Conservation (phyloP, 2,329 filamentous ascomycete species). For the Fusarium staphyleae region DNA sequence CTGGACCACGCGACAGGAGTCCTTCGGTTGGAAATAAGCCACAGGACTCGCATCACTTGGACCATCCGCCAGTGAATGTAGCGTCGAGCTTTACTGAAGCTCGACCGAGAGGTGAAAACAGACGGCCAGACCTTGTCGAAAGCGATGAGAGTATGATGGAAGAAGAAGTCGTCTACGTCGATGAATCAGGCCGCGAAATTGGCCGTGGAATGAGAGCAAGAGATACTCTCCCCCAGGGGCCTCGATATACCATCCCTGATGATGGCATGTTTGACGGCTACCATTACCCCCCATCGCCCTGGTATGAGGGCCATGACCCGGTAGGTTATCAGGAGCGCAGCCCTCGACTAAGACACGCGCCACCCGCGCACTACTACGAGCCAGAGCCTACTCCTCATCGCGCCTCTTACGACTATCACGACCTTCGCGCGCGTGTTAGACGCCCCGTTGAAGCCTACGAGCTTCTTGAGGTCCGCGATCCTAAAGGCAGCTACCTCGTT, state of each 20-base stretch:
- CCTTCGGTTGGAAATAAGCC: conserved; percentile 29
- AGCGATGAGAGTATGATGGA: conserved; percentile 11
- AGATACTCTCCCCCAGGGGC: conserved; percentile 19
- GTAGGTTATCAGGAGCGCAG: conserved; percentile 18
- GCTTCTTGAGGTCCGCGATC: conserved; percentile 54
- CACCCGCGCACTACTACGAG: conserved; percentile 13
- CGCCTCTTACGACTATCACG: conserved; percentile 18
- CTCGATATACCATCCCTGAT: conserved; percentile 11
- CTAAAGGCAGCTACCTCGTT: conserved; percentile 56
- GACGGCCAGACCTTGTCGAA: conserved; percentile 2
- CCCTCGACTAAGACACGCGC: conserved; percentile 12
- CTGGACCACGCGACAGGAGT: conserved; percentile 23
- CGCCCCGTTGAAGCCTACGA: conserved; percentile 49
- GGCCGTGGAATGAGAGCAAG: conserved; percentile 31
- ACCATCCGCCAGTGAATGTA: neutral
- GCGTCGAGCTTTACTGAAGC: conserved; percentile 12
- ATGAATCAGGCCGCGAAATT: conserved; percentile 36
- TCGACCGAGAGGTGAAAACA: neutral
- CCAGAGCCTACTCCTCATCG: conserved; percentile 2
- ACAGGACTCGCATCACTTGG: neutral
- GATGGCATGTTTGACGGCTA: conserved; percentile 9
- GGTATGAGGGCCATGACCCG: conserved; percentile 17
- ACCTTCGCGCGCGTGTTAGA: conserved; percentile 5
- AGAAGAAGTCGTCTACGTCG: conserved; percentile 40
- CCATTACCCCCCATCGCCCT: conserved; percentile 5